A percentile compares a stretch with the other conserved stretches of the same genome.
phyloP scores from a whole-genome alignment of 2,329 filamentous ascomycete species.

The Ophiobolus disseminans region DNA sequence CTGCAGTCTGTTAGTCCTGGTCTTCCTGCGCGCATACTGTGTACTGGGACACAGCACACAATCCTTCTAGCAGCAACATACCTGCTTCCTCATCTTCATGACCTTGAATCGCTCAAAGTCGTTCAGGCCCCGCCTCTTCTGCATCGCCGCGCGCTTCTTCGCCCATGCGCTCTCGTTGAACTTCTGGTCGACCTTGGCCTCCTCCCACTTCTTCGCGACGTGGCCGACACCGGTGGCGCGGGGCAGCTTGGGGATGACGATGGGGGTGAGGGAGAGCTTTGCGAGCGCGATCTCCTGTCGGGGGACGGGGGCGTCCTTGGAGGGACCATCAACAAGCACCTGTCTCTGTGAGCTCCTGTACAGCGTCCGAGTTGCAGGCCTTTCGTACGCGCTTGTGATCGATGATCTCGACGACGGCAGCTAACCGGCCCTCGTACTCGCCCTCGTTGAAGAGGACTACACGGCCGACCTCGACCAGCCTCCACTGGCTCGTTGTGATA shows the following conservation, averaged over 20 bases:
- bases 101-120: slow-evolving; percentile 99
- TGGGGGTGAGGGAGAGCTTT: slow-evolving; percentile 85
- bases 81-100: slow-evolving; percentile 98
- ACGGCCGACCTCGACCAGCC: slow-evolving; percentile 97
- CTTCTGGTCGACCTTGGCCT: slow-evolving; percentile 88
- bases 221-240: slow-evolving; percentile 81
- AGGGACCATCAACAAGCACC: slow-evolving; percentile 95
- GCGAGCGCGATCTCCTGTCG: slow-evolving; percentile 86
- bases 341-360: slow-evolving; percentile 55
- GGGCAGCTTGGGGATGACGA: slow-evolving; percentile 85
- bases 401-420: slow-evolving; percentile 97
- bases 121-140: slow-evolving; percentile 87
- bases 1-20: slow-evolving; percentile 50
- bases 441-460: slow-evolving; percentile 90
- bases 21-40: slow-evolving; percentile 4
- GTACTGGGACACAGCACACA: neutral
- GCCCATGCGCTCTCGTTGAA: slow-evolving; percentile 92
- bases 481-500: slow-evolving; percentile 65
- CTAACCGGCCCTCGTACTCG: slow-evolving; percentile 83
- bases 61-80: slow-evolving; percentile 53
- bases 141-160: slow-evolving; percentile 86
- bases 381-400: slow-evolving; percentile 99
- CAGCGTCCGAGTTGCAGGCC: slow-evolving; percentile 19
- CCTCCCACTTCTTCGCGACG: slow-evolving; percentile 90
- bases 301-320: slow-evolving; percentile 79